Percentiles rank a stretch among this genome's conserved stretches.
Evolutionary conservation across 176 grass and related monocot species (phyloP).

Genomic region (Carex pumila): DNA sequence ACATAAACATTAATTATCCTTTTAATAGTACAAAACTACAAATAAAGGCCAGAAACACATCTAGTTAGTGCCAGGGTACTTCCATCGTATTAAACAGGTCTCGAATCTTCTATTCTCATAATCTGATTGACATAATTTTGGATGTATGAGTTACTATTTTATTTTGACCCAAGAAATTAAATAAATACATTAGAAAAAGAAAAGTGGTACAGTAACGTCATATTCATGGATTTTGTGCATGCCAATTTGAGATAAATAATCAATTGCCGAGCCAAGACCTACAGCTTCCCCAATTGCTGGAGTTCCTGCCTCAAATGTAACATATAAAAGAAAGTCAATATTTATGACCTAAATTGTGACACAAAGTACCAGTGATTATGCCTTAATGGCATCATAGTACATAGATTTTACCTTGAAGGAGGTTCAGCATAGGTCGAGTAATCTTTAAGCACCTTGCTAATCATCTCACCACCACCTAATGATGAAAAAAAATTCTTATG

Average conservation of each 20-base stretch:
- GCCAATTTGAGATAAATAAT: constrained; percentile 68
- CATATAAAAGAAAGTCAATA: background rate
- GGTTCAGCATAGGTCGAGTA: constrained; percentile 91
- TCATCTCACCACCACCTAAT: constrained; percentile 94
- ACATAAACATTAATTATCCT: background rate
- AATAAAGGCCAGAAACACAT: background rate
- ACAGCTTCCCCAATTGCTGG: constrained; percentile 88
- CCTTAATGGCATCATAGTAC: background rate
- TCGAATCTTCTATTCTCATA: background rate
- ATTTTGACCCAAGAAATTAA: background rate
- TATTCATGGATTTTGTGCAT: constrained; percentile 84
- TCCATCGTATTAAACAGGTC: background rate
- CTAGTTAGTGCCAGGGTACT: background rate
- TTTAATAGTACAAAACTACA: too few relatives aligned
- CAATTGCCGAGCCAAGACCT: constrained; percentile 70
- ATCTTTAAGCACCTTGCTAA: constrained; percentile 71
- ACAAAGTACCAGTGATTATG: background rate
- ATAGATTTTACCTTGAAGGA: constrained; percentile 57
- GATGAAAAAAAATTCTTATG: constrained; percentile 17
- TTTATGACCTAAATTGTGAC: background rate
- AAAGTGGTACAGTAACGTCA: constrained; percentile 36
- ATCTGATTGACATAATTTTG: background rate
- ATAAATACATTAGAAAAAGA: constrained; percentile 10
- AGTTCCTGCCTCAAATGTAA: constrained; percentile 91
- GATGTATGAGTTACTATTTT: background rate